Percentiles rank a stretch among this genome's conserved stretches.
These are phyloP conservation scores for Tephrocybe rancida DNA, from an alignment of 768 basidiomycete species.

Conservation along the genomic window DNA sequence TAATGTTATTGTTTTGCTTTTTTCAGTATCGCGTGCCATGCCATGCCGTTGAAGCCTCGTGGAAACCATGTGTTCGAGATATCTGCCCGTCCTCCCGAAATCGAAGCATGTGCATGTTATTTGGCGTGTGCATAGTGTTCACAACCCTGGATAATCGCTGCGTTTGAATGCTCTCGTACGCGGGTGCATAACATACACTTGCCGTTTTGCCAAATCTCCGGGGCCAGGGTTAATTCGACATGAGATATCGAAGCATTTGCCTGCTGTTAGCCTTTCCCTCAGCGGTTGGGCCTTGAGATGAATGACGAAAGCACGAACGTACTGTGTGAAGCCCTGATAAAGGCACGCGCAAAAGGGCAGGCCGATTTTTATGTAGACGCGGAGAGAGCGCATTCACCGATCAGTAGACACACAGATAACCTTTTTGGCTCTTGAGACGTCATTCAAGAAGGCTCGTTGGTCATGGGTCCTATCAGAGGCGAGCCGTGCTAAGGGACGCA, in stretches of 20 bases:
- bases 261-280: neutral
- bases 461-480: neutral
- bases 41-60: constrained; percentile 10
- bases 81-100: neutral
- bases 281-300: neutral
- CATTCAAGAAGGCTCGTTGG: neutral
- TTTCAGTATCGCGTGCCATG: neutral
- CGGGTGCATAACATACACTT: neutral
- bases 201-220: neutral
- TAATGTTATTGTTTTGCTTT: constrained; percentile 15
- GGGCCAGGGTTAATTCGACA: neutral
- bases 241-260: neutral
- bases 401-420: constrained; percentile 5
- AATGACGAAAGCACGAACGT: neutral
- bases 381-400: constrained; percentile 2
- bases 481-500: neutral
- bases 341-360: neutral
- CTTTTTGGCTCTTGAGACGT: constrained; percentile 11
- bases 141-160: neutral
- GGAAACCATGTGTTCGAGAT: constrained; percentile 14
- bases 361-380: neutral
- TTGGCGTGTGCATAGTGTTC: neutral
- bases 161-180: neutral
- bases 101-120: neutral
- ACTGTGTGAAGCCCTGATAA: neutral